Evolutionary conservation across 305 asterid genomes (phyloP), one percentile per base, ranked within the genome.

Genomic region (Fraxinus ornus): DNA sequence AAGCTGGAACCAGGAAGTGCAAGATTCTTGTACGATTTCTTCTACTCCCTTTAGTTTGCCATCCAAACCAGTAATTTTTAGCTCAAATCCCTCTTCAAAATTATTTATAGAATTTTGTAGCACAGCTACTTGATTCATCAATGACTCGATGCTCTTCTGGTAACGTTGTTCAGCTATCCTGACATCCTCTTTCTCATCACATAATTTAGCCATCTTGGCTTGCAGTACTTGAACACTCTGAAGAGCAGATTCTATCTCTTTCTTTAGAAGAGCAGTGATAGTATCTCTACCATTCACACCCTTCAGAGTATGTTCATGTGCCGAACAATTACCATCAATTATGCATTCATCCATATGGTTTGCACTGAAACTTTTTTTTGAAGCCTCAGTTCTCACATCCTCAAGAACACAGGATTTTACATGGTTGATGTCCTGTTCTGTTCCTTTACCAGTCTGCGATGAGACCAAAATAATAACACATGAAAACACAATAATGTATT

Each of bases 211-310:
- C 91, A 94, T 91, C 91, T 94, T 94, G 55, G 87, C 86, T 87
- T 92, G 89, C 89, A 96, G 90, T 75, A 84, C 92, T 87, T 94
- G 87, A 83, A 94, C 89, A 87, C 92, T 89, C 83, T 84, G 85
- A 70, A 93, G 91, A 76, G 97, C 94, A 83, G 86, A 87, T 88
- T 91, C 95, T 49, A 92, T 85, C 90, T 94, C 99, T 83, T 88
- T 90, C 89, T 88, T 92, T 82, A 95, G 87, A 81, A 89, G 95
- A 86, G 82, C 49, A 84, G 91, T 88, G 62, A 93, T 88, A 79
- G 88, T 84, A 72, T 95, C 93, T 86, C 90, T 88, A 66, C 82
- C 85, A 47, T 85, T 86, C 78, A 79, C 86, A 84, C 86, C 88
- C 83, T 82, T 84, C 85, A 78, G 81, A 76, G 60, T 71, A 26